Percentiles rank a stretch among this genome's conserved stretches.
Evolutionary conservation across 2,329 filamentous ascomycete species (phyloP).

Genomic region (Penicillium olsonii): DNA sequence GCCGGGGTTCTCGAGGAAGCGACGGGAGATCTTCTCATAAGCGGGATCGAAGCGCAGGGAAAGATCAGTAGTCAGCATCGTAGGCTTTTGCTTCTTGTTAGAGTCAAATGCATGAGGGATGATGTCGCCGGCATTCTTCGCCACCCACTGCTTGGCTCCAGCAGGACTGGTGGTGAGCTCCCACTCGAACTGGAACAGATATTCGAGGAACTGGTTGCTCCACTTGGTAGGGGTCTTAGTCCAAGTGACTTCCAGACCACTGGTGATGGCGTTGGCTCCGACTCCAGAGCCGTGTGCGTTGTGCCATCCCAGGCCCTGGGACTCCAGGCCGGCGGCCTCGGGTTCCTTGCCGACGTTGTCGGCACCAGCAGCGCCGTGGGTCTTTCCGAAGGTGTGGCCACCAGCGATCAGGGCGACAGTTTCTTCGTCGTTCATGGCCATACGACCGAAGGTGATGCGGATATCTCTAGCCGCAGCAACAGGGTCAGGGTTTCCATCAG

Average conservation of each 20-base stretch:
- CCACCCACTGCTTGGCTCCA: constrained; percentile 75
- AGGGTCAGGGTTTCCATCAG: constrained; percentile 70
- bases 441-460: constrained; percentile 71
- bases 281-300: constrained; percentile 67
- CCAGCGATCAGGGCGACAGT: constrained; percentile 77
- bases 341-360: constrained; percentile 69
- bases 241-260: constrained; percentile 77
- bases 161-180: constrained; percentile 73
- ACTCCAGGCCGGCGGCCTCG: constrained; percentile 62
- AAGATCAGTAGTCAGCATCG: constrained; percentile 75
- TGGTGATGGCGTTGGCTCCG: constrained; percentile 72
- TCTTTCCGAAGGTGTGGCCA: constrained; percentile 79
- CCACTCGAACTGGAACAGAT: constrained; percentile 78
- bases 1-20: constrained; percentile 68
- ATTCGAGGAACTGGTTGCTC: constrained; percentile 73
- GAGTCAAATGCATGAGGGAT: constrained; percentile 72
- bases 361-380: constrained; percentile 68
- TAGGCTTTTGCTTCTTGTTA: constrained; percentile 71
- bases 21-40: constrained; percentile 75
- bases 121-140: constrained; percentile 65
- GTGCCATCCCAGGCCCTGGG: constrained; percentile 72
- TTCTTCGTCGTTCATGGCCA: constrained; percentile 83
- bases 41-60: constrained; percentile 69
- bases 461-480: constrained; percentile 70
- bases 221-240: constrained; percentile 74